Conservation (phyloP, 2,329 filamentous ascomycete genomes). For the Hypoxylon sp. region DNA sequence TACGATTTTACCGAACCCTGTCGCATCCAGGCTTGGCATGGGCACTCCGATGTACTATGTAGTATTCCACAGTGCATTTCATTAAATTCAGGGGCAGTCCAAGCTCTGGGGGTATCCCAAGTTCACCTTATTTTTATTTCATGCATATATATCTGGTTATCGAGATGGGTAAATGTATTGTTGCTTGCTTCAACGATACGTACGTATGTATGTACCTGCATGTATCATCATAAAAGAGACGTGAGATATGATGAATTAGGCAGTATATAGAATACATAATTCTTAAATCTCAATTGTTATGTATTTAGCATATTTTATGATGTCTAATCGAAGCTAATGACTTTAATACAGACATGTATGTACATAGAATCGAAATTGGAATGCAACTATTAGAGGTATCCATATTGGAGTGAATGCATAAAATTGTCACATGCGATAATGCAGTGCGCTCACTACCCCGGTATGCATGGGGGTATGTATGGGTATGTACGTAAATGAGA, state of each 20-base stretch:
- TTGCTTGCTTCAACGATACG: too few species aligned
- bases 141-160: slow-evolving; percentile 32
- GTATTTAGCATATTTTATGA: too few species aligned
- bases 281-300: too few species aligned
- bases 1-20: slow-evolving; percentile 32
- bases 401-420: background rate
- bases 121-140: slow-evolving; percentile 23
- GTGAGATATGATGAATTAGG: background rate
- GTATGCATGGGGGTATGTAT: slow-evolving; percentile 6
- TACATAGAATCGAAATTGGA: background rate
- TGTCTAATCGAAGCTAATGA: too few species aligned
- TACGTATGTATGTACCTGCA: background rate
- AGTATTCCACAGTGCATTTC: slow-evolving; percentile 38
- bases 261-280: too few species aligned
- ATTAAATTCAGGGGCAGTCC: slow-evolving; percentile 45
- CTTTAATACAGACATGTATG: too few species aligned
- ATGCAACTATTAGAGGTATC: background rate
- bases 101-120: slow-evolving; percentile 33
- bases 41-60: slow-evolving; percentile 39
- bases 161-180: slow-evolving; percentile 25
- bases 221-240: background rate
- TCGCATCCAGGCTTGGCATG: slow-evolving; percentile 32
- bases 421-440: slow-evolving; percentile 22
- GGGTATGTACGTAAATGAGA: slow-evolving; percentile 38
- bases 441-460: slow-evolving; percentile 22